Conservation (phyloP, 257 asterid species). For the Galeopsis tetrahit region DNA sequence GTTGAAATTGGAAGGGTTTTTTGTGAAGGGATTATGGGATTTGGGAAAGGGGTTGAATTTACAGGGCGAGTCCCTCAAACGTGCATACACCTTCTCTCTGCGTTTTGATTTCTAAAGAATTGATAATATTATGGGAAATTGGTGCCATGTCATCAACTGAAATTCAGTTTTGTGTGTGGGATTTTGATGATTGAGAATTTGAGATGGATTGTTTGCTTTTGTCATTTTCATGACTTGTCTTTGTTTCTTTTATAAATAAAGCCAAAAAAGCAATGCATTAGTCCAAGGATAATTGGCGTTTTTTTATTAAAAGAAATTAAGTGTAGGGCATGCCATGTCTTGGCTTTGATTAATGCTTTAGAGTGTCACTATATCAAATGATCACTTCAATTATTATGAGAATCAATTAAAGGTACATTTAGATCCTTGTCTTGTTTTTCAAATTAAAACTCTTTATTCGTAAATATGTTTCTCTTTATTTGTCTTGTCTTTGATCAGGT, state of each 20-base stretch:
- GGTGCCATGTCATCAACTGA: slow-evolving; percentile 62
- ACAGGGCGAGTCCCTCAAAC: slow-evolving; percentile 47
- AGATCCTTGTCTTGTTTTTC: not conserved
- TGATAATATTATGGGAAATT: slow-evolving; percentile 47
- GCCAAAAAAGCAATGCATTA: slow-evolving; percentile 48
- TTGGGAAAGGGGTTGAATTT: slow-evolving; percentile 49
- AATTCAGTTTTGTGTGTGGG: slow-evolving; percentile 49
- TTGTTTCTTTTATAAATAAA: slow-evolving; percentile 42
- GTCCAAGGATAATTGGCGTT: slow-evolving; percentile 28
- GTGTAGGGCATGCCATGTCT: slow-evolving; percentile 25
- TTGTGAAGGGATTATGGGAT: slow-evolving; percentile 44
- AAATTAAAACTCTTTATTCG: no score
- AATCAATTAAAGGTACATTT: not conserved
- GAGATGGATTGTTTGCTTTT: slow-evolving; percentile 48
- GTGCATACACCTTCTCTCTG: slow-evolving; percentile 48
- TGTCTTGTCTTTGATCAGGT: no score
- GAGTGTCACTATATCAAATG: not conserved
- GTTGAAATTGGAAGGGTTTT: slow-evolving; percentile 47
- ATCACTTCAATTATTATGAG: not conserved
- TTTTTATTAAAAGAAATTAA: slow-evolving; percentile 7
- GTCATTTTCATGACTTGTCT: slow-evolving; percentile 39
- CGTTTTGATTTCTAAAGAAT: slow-evolving; percentile 36
- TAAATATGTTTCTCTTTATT: no score
- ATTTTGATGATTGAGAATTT: slow-evolving; percentile 55
- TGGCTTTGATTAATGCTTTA: slow-evolving; percentile 17